Base-by-base conservation (phyloP, 73 alveolate genomes). In the Stentor coeruleus region DNA sequence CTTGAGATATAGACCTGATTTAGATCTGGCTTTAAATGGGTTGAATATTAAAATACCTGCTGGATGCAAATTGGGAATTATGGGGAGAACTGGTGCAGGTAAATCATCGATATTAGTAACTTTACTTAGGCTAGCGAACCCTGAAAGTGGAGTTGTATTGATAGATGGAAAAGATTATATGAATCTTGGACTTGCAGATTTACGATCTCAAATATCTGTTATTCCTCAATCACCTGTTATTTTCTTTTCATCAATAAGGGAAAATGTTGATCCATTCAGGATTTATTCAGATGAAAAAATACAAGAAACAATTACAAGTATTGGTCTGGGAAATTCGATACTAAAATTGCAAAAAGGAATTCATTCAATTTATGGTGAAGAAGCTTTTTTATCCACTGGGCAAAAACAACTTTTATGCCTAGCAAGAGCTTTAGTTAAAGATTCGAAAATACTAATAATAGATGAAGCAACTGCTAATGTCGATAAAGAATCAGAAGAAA, bases 391-490 rank as follows among this genome's bases (percentile, higher is more conserved):
- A 35, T 77, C 92, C 73, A 93, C 82, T 39, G 98, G 98, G 6
- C 95, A 93, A 80, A 91, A 89, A 74, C 89, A 93, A 76, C 80
- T 93, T 35, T 81, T 93, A 39, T 84, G 96, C 74, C 84, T 93
- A 26, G 93, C 94, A 0, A 83, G 98, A 82, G 98, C 98, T 4
- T 85, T 93, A 73, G 75, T 93, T 38, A 88, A 90, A 66, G 40
- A 73, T 42, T 40, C 91, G 1, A 84, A 85, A 81, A 86, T 95
- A 15, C 87, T 95, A 20, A 83, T 93, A 38, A 82, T 95, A 80
- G 99, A 95, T 76, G 99, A 95, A 88, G 98, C 99, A 0, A 95
- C 98, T 20, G 97, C 99, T 3, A 90, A 88, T 38, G 85, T 95
- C 3, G 99, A 95, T 77, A 76, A 80, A 42, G 85, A 93, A 38